Evolutionary conservation across 345 rosid species (phyloP).

Genomic region (Aurinia saxatilis): DNA sequence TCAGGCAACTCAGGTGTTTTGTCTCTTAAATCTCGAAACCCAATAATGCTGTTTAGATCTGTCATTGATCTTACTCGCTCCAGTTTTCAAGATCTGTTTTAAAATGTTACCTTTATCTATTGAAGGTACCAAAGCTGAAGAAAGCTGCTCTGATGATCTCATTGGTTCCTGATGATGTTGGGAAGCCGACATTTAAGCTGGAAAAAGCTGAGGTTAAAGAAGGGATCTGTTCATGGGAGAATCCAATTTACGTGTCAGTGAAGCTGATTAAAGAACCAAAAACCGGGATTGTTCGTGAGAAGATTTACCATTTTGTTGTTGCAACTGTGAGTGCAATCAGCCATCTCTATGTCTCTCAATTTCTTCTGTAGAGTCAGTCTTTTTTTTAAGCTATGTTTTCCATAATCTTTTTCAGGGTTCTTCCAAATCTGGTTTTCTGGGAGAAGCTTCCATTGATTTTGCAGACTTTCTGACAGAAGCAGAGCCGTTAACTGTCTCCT

Average conservation of each 20-base stretch:
- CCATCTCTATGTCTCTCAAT: neutral
- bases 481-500: conserved; percentile 62
- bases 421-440: conserved; percentile 71
- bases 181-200: conserved; percentile 67
- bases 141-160: conserved; percentile 74
- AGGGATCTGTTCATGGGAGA: conserved; percentile 85
- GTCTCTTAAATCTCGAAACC: conserved; percentile 2
- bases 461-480: conserved; percentile 67
- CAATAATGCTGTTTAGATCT: conserved; percentile 18
- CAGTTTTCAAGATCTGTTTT: conserved; percentile 1
- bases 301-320: conserved; percentile 78
- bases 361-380: neutral
- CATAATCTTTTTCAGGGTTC: conserved; percentile 53
- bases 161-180: conserved; percentile 89
- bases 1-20: conserved; percentile 81
- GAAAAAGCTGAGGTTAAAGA: conserved; percentile 67
- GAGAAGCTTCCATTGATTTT: conserved; percentile 90
- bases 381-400: neutral
- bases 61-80: neutral
- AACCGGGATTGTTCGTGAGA: conserved; percentile 70
- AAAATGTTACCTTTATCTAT: conserved; percentile 14
- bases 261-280: conserved; percentile 57
- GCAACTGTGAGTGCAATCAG: conserved; percentile 45
- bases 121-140: conserved; percentile 80
- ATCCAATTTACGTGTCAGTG: conserved; percentile 68